Conservation (phyloP, 805 yeast species). For the Candida morakotiae region DNA sequence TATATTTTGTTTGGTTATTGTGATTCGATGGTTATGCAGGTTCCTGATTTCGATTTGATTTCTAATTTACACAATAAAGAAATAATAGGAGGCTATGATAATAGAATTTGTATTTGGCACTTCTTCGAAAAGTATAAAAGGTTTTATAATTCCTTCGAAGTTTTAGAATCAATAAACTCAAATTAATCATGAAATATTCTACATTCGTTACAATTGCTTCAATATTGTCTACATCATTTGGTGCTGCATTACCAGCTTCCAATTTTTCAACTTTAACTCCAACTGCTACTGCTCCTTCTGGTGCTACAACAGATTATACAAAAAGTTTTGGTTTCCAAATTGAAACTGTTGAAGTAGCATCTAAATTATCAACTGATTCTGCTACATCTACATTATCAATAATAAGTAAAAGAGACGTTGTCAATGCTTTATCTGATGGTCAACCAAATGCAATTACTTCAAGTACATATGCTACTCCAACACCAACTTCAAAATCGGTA, state of each 20-base stretch:
- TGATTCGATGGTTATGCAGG: background rate
- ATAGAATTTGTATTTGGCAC: too few species aligned
- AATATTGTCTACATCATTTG: slow-evolving; percentile 45
- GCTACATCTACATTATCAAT: slow-evolving; percentile 4
- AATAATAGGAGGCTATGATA: slow-evolving; percentile 1
- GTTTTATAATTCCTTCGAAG: background rate
- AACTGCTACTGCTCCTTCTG: slow-evolving; percentile 42
- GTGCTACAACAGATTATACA: slow-evolving; percentile 55
- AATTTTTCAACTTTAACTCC: slow-evolving; percentile 77
- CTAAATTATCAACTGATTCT: slow-evolving; percentile 16
- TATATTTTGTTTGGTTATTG: background rate
- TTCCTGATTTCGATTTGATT: background rate
- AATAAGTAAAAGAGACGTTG: slow-evolving; percentile 29
- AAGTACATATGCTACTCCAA: slow-evolving; percentile 34
- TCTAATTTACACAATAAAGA: background rate
- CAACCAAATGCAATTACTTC: slow-evolving; percentile 37
- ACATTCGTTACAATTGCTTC: slow-evolving; percentile 17
- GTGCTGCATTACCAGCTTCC: slow-evolving; percentile 63
- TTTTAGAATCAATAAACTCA: background rate
- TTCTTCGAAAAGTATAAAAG: background rate
- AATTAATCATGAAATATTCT: slow-evolving; percentile 18
- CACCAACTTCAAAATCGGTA: slow-evolving; percentile 31
- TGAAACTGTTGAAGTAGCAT: slow-evolving; percentile 35
- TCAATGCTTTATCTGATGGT: slow-evolving; percentile 20
- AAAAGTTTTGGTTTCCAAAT: slow-evolving; percentile 67